Percentiles rank a stretch among this genome's conserved stretches.
These are phyloP conservation scores for Trichoderma brevicompactum DNA, from an alignment of 2,329 filamentous ascomycete species.

Conservation along the genomic window DNA sequence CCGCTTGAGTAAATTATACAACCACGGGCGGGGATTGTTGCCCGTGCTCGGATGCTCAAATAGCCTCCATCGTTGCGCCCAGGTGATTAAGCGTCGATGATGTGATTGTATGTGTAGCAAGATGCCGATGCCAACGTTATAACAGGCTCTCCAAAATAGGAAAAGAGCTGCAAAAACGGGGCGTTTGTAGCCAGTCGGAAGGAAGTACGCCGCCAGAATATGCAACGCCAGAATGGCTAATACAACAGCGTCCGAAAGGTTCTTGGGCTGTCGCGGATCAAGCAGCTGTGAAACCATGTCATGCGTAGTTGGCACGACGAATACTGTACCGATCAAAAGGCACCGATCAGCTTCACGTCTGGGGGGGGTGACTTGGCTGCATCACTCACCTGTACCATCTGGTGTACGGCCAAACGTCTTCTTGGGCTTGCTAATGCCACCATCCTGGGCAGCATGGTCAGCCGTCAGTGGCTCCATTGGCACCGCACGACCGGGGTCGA, in stretches of 20 bases:
- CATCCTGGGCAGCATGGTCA: slow-evolving; percentile 21
- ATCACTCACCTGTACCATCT: slow-evolving; percentile 79
- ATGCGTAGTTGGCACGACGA: slow-evolving; percentile 92
- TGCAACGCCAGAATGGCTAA: slow-evolving; percentile 77
- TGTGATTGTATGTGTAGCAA: slow-evolving; percentile 89
- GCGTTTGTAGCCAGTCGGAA: slow-evolving; percentile 71
- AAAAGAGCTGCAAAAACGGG: slow-evolving; percentile 83
- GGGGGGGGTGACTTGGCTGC: neutral
- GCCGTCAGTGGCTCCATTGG: slow-evolving; percentile 18
- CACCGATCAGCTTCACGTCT: slow-evolving; percentile 27
- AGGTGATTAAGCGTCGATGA: slow-evolving; percentile 80
- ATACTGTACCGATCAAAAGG: slow-evolving; percentile 64
- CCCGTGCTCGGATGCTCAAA: slow-evolving; percentile 85
- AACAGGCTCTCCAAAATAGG: slow-evolving; percentile 87
- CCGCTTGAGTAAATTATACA: slow-evolving; percentile 82
- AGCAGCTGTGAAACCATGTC: slow-evolving; percentile 99
- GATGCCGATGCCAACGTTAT: slow-evolving; percentile 93
- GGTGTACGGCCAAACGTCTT: slow-evolving; percentile 92
- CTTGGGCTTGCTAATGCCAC: slow-evolving; percentile 44
- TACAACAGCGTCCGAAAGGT: slow-evolving; percentile 82
- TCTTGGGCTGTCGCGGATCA: slow-evolving; percentile 93
- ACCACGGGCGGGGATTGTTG: slow-evolving; percentile 77
- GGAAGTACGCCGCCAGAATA: slow-evolving; percentile 71
- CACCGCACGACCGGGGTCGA: slow-evolving; percentile 5
- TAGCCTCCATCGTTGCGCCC: slow-evolving; percentile 83